Base-by-base conservation (phyloP, 2,329 filamentous ascomycete species). In the Monilinia polystroma region DNA sequence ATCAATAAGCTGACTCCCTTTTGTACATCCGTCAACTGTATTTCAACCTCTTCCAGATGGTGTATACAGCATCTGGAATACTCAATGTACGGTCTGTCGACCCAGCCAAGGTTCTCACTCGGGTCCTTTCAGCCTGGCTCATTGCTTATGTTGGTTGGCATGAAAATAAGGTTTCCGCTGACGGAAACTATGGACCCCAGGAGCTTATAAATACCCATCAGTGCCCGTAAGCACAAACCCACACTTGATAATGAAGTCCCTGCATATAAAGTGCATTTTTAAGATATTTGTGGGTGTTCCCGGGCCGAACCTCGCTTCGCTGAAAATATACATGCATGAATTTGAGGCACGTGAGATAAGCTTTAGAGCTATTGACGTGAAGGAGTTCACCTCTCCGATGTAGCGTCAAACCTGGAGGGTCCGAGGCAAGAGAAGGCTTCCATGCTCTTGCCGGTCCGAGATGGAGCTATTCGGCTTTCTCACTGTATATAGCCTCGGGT, bases 131-230 rank as follows among this genome's bases (percentile, higher is more conserved):
- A 62, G 58, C n/a, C 58, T 51, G 32, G 20, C 32, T 62, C n/a
- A 38, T 20, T 62, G 58, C 58, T 62, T 62, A 38, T 14, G 23
- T 62, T 62, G 47, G 14, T 62, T 62, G 45, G 45, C 58, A 38
- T 14, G 58, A 38, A 47, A 41, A 62, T 62, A 45, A 62, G 38
- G 29, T 62, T 51, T 14, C 32, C 45, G 20, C 16, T 57, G 29
- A 20, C 58, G 45, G 20, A 11, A 60, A 38, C 7, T 8, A 60
- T 51, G 12, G 20, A 26, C 57, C 12, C 32, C 18, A 60, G 20
- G 12, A 43, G 45, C 45, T 60, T 51, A 38, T 38, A 49, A 60
- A 51, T 12, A 26, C 29, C 58, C 45, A 38, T 38, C 49, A 26
- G 29, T 35, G 32, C 14, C 45, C 18, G 29, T 52, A 51, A 51